A percentile compares a stretch with the other conserved stretches of the same genome.
Conservation (phyloP, 805 yeast species). For the Saccharomycopsis synnaedendra region DNA sequence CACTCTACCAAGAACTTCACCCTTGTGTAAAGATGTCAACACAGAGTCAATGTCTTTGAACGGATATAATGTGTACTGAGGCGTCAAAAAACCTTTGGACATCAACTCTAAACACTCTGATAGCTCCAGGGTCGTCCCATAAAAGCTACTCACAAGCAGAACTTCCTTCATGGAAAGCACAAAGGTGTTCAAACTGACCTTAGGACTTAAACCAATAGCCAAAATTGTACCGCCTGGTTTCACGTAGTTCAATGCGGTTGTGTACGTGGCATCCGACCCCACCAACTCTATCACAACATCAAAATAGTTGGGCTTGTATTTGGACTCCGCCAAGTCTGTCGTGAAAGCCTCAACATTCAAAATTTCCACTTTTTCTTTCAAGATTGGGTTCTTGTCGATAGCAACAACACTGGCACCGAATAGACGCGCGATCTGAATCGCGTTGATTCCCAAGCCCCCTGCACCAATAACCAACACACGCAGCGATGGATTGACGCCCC, state of each 20-base stretch:
- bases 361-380: conserved; percentile 17
- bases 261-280: conserved; percentile 18
- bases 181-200: conserved; percentile 24
- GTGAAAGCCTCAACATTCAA: conserved; percentile 33
- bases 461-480: conserved; percentile 23
- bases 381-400: conserved; percentile 21
- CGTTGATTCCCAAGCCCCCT: conserved; percentile 26
- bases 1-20: conserved; percentile 31
- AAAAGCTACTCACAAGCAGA: conserved; percentile 28
- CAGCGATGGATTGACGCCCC: conserved; percentile 18
- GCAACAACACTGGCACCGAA: conserved; percentile 18
- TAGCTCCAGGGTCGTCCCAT: conserved; percentile 35
- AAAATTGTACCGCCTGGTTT: conserved; percentile 28
- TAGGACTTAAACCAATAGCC: conserved; percentile 32
- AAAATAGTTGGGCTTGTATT: conserved; percentile 25
- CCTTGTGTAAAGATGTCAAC: conserved; percentile 26
- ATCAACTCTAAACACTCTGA: conserved; percentile 33
- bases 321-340: conserved; percentile 14
- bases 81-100: conserved; percentile 27
- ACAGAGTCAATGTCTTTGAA: conserved; percentile 28
- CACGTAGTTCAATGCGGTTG: conserved; percentile 23
- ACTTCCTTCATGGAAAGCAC: conserved; percentile 32
- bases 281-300: conserved; percentile 24
- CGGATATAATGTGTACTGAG: conserved; percentile 22
- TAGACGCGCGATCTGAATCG: conserved; percentile 21